phyloP scores from a whole-genome alignment of 371 early-diverging fungal species.

The Actinomucor elegans region DNA sequence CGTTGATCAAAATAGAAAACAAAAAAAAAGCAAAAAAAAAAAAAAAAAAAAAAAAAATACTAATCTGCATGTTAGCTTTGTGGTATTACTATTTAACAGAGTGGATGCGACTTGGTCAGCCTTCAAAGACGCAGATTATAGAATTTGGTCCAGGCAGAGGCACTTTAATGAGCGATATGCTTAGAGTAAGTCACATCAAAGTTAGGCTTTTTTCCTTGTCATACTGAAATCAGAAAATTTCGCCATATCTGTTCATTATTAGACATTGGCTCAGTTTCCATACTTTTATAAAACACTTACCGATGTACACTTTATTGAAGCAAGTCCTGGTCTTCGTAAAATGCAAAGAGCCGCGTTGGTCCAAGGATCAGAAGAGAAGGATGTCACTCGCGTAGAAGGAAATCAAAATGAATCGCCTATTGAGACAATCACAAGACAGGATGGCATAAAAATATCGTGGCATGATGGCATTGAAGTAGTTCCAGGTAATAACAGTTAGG shows the following conservation, averaged over 20 bases:
- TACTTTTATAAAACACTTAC: constrained; percentile 61
- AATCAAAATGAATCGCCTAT: constrained; percentile 26
- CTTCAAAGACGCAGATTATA: constrained; percentile 66
- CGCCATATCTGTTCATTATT: neutral
- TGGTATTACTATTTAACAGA: constrained; percentile 81
- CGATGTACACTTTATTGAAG: constrained; percentile 81
- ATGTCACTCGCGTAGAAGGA: constrained; percentile 31
- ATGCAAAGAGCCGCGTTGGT: constrained; percentile 64
- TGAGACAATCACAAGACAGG: constrained; percentile 38
- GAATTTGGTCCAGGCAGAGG: constrained; percentile 97
- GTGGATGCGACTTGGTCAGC: constrained; percentile 67
- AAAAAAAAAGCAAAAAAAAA: constrained; percentile 50
- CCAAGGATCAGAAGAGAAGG: constrained; percentile 41
- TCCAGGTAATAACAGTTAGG: constrained; percentile 42
- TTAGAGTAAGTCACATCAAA: constrained; percentile 57
- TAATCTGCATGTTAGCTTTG: constrained; percentile 46
- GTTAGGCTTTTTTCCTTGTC: neutral
- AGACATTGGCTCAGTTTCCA: constrained; percentile 69
- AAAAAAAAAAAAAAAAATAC: too few relatives aligned
- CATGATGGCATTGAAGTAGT: constrained; percentile 71
- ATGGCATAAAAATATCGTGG: constrained; percentile 68
- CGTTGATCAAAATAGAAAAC: constrained; percentile 32
- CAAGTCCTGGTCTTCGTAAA: constrained; percentile 74
- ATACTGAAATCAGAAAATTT: too few relatives aligned
- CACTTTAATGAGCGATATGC: constrained; percentile 91